A percentile compares a stretch with the other conserved stretches of the same genome.
phyloP scores from a whole-genome alignment of 352 stramenopile species.

The Blastocystis sp. region DNA sequence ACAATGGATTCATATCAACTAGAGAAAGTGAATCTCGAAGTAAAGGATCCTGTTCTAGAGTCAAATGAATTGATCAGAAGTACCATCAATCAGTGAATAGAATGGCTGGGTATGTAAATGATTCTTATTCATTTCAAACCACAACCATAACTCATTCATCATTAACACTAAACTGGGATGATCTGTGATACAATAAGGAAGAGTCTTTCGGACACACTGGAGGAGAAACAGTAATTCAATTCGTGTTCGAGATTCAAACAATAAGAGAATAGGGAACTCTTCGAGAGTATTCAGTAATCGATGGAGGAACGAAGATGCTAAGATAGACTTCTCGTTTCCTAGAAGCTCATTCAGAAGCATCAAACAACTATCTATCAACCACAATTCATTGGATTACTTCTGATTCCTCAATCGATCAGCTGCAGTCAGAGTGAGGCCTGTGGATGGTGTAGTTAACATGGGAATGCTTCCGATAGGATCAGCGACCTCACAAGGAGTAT shows the following conservation, averaged over 20 bases:
- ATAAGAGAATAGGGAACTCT: slow-evolving; percentile 6
- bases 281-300: background rate
- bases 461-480: background rate
- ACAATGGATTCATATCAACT: background rate
- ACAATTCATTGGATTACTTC: background rate
- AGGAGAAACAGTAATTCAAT: slow-evolving; percentile 3
- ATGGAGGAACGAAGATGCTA: background rate
- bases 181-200: background rate
- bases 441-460: background rate
- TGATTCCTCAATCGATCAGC: background rate
- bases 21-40: background rate
- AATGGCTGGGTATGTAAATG: background rate
- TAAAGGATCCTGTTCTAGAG: background rate
- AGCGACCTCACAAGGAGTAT: background rate
- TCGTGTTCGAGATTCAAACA: slow-evolving; percentile 24
- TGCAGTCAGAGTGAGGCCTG: background rate
- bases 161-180: background rate
- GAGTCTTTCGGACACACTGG: background rate
- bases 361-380: background rate
- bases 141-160: background rate
- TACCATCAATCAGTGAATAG: background rate
- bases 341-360: background rate
- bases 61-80: background rate
- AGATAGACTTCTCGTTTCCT: background rate
- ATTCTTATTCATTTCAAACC: background rate